These are phyloP conservation scores for Amborella trichopoda DNA, from an alignment of 164 flowering plant genomes.

Conservation along the genomic window DNA sequence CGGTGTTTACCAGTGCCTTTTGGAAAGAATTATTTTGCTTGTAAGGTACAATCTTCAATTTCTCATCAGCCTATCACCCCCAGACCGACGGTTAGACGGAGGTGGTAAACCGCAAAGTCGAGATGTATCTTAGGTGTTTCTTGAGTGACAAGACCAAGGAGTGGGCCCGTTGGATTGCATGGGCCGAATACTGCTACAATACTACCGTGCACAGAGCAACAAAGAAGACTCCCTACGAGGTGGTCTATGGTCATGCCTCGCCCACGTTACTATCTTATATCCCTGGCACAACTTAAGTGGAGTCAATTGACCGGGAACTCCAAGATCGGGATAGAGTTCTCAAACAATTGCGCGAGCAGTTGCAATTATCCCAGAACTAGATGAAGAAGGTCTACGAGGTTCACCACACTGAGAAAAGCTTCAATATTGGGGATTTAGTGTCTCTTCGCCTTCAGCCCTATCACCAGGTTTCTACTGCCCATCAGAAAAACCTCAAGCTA, in stretches of 20 bases:
- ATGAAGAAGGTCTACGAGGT: background rate
- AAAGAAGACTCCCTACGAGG: background rate
- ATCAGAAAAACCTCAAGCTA: background rate
- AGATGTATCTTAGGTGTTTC: conserved; percentile 4
- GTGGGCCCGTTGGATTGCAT: conserved; percentile 1
- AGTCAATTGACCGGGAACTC: background rate
- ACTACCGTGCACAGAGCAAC: background rate
- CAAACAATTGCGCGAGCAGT: conserved; percentile 3
- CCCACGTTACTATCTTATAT: background rate
- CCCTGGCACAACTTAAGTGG: background rate
- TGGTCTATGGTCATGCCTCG: background rate
- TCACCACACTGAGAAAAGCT: background rate
- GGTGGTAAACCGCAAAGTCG: background rate
- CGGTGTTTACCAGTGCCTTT: conserved; percentile 2
- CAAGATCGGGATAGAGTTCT: background rate
- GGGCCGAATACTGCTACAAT: conserved; percentile 2
- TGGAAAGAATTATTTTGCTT: background rate
- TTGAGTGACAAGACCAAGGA: background rate
- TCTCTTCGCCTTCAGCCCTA: background rate
- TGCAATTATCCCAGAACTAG: background rate
- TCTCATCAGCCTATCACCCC: background rate
- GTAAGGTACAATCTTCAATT: background rate
- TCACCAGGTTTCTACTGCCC: background rate
- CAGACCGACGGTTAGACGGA: conserved; percentile 3
- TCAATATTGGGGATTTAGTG: background rate